Evolutionary conservation across 345 rosid species (phyloP).

Genomic region (Lepidium didymum): DNA sequence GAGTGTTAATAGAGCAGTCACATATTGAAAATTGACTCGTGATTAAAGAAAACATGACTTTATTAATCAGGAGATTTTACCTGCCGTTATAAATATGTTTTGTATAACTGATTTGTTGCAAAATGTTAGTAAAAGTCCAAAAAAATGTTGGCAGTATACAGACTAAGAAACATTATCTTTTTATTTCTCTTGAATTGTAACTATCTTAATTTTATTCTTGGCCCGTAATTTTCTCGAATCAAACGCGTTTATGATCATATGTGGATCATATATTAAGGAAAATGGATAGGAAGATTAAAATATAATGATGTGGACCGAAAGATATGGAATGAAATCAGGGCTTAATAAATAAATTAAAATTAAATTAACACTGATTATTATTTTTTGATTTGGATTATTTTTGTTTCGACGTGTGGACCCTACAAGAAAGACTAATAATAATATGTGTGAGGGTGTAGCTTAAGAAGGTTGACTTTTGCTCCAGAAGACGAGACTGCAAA

Average conservation of each 20-base stretch:
- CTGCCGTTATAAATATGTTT: not conserved
- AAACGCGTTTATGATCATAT: constrained; percentile 23
- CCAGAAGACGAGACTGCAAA: constrained; percentile 51
- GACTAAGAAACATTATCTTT: not conserved
- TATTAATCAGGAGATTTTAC: not conserved
- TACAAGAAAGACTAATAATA: not conserved
- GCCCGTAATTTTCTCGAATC: constrained; percentile 18
- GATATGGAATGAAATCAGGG: constrained; percentile 30
- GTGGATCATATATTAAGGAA: constrained; percentile 20
- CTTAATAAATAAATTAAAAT: not conserved
- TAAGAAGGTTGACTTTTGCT: constrained; percentile 47
- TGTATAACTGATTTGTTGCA: not conserved
- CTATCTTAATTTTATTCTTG: not conserved
- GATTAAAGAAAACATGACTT: not conserved
- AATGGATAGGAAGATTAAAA: too few relatives aligned
- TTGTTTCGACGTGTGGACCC: constrained; percentile 12
- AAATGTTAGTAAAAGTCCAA: constrained; percentile 1
- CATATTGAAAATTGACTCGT: not conserved
- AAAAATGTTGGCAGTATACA: not conserved
- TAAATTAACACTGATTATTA: not conserved
- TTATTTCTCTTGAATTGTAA: not conserved
- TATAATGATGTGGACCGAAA: constrained; percentile 22
- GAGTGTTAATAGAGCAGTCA: not conserved
- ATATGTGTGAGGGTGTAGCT: constrained; percentile 22
- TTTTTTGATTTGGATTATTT: too few relatives aligned